phyloP scores from a whole-genome alignment of 2,329 filamentous ascomycete genomes.

The Pestalotiopsis sp. region DNA sequence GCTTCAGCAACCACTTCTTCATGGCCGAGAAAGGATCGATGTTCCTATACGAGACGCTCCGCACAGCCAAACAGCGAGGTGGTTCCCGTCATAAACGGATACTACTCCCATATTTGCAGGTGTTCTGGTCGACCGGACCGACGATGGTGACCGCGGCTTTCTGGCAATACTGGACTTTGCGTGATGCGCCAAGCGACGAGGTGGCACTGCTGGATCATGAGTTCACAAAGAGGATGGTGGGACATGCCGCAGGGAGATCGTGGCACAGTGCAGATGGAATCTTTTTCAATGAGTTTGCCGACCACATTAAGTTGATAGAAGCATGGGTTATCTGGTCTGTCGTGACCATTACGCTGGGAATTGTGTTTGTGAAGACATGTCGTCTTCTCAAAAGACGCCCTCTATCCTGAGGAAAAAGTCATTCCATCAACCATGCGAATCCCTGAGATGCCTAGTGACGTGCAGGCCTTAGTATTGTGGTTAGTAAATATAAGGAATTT shows the following conservation, averaged over 20 bases:
- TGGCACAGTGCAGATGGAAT: neutral
- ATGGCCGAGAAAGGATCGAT: neutral
- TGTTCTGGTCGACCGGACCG: neutral
- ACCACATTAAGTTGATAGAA: neutral
- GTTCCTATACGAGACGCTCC: neutral
- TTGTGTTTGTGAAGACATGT: neutral
- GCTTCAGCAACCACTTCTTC: neutral
- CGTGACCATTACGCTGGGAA: neutral
- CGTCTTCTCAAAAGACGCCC: neutral
- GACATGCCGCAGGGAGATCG: neutral
- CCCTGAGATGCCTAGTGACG: neutral
- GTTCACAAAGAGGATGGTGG: neutral
- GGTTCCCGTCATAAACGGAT: neutral
- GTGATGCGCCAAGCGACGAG: neutral
- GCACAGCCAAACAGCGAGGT: neutral
- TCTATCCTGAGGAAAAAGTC: neutral
- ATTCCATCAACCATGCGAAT: neutral
- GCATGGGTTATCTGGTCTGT: neutral
- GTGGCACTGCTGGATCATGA: neutral
- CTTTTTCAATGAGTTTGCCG: neutral
- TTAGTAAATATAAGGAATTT: too few relatives aligned
- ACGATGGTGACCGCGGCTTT: neutral
- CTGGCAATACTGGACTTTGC: neutral
- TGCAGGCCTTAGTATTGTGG: too few relatives aligned
- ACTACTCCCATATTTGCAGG: neutral